Conservation (phyloP, 257 asterid species). For the Salvia miltiorrhiza region DNA sequence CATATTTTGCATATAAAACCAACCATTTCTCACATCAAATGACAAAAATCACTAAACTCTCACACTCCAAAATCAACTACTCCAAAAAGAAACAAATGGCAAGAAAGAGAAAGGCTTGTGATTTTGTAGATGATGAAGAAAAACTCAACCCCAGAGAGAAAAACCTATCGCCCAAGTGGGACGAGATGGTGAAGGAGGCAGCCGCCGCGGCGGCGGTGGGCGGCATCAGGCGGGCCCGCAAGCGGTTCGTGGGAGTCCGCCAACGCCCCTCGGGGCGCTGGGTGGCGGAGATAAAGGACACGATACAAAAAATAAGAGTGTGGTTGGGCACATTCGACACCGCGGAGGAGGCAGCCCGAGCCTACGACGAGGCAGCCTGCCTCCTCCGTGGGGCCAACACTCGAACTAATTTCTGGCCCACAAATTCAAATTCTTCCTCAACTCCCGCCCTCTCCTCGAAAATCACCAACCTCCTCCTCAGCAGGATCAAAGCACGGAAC, state of each 20-base stretch:
- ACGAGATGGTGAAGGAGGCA: conserved; percentile 54
- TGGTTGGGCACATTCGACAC: conserved; percentile 84
- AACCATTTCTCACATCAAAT: conserved; percentile 19
- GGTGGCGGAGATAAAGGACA: conserved; percentile 85
- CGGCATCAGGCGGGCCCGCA: conserved; percentile 44
- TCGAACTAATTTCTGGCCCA: conserved; percentile 80
- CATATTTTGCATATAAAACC: conserved; percentile 23
- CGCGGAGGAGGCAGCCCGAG: conserved; percentile 79
- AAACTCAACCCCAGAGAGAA: conserved; percentile 18
- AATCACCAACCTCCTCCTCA: conserved; percentile 66
- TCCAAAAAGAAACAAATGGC: conserved; percentile 49
- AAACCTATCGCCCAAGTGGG: conserved; percentile 29
- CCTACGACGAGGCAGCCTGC: conserved; percentile 81
- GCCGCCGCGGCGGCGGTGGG: conserved; percentile 42
- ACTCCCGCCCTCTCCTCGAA: conserved; percentile 66
- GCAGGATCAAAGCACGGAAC: conserved; percentile 64
- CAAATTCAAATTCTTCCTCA: conserved; percentile 34
- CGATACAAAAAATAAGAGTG: conserved; percentile 72
- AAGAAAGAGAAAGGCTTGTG: conserved; percentile 57
- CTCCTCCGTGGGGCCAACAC: conserved; percentile 86
- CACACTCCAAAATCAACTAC: neutral
- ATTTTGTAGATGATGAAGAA: conserved; percentile 16
- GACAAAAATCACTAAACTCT: neutral
- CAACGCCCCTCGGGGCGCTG: conserved; percentile 83
- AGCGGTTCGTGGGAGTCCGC: conserved; percentile 71